Base-by-base conservation (phyloP, 495 filamentous ascomycete species). In the Cercophora scortea region DNA sequence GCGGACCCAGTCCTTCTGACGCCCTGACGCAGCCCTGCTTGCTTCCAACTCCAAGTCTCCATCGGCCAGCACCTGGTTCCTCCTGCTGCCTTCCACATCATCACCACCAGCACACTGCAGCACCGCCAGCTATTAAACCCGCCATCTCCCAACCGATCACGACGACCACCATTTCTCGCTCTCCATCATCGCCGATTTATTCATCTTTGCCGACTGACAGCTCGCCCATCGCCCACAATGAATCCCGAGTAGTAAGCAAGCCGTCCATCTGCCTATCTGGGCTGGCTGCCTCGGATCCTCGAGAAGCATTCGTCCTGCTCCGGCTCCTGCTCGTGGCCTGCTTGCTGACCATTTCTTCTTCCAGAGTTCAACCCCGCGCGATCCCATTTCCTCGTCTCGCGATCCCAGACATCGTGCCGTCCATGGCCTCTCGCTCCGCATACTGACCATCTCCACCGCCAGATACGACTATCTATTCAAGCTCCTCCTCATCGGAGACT, bases 391-490 rank as follows among this genome's bases (percentile, higher is more conserved):
- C 47, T 57, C 51, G 35, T 39, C 15, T 53, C 50, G 32, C 25
- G 5, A 25, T 25, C 25, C 25, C n/a, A 16, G 3, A 16, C 5
- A 9, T 43, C n/a, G 11, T 16, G 15, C 12, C 15, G 12, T 43
- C 16, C 42, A 16, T 19, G 42, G 8, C 42, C 8, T 43, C 8
- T 9, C 42, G 25, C 25, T 25, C 25, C 25, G 25, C 42, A 19
- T 45, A 34, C 54, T 60, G 49, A 58, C 51, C 15, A 35, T 33
- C 4, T 38, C 36, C 47, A 41, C 13, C 18, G 17, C 10, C 70
- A 96, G 93, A 95, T 98, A 97, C 84, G 93, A 98, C 69, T 98
- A 97, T 70, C 90, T 98, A 62, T 98, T 98, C 82, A 98, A 98
- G 83, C 90, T 98, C 52, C 91, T 98, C 68, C 89, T 98, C 75